A percentile compares a stretch with the other conserved stretches of the same genome.
Evolutionary conservation across 2,329 filamentous ascomycete species (phyloP).

Genomic region (Aspergillus brasiliensis): DNA sequence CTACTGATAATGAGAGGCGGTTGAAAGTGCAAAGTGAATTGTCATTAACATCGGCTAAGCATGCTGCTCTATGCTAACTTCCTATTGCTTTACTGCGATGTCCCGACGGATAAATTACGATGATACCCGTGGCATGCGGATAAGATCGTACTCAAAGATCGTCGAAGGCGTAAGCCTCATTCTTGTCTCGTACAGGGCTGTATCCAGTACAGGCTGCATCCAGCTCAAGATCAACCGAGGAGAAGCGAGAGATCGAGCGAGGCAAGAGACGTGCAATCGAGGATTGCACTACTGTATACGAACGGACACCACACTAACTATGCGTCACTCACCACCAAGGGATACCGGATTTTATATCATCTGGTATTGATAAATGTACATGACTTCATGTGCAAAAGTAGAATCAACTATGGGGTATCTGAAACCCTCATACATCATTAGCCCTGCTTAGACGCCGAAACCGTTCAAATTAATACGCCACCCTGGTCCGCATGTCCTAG

Average conservation of each 20-base stretch:
- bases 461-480: conserved; percentile 51
- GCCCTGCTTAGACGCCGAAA: conserved; percentile 27
- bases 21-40: too few relatives aligned
- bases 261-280: conserved; percentile 47
- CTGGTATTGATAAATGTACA: conserved; percentile 3
- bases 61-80: too few relatives aligned
- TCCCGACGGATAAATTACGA: conserved; percentile 52
- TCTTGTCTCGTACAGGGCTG: conserved; percentile 51
- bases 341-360: background rate
- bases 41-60: too few relatives aligned
- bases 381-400: background rate
- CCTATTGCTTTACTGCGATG: conserved; percentile 20
- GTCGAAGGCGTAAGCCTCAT: conserved; percentile 37
- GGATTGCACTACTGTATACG: background rate
- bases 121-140: conserved; percentile 39
- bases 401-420: conserved; percentile 27
- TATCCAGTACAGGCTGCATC: conserved; percentile 34
- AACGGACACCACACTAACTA: background rate
- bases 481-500: conserved; percentile 60
- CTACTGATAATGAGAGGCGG: too few relatives aligned
- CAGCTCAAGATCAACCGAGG: conserved; percentile 45
- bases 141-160: conserved; percentile 56
- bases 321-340: background rate
- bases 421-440: conserved; percentile 24
- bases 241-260: conserved; percentile 50